These are phyloP conservation scores for Schizopora paradoxa DNA, from an alignment of 1,284 basidiomycete genomes.

Conservation along the genomic window DNA sequence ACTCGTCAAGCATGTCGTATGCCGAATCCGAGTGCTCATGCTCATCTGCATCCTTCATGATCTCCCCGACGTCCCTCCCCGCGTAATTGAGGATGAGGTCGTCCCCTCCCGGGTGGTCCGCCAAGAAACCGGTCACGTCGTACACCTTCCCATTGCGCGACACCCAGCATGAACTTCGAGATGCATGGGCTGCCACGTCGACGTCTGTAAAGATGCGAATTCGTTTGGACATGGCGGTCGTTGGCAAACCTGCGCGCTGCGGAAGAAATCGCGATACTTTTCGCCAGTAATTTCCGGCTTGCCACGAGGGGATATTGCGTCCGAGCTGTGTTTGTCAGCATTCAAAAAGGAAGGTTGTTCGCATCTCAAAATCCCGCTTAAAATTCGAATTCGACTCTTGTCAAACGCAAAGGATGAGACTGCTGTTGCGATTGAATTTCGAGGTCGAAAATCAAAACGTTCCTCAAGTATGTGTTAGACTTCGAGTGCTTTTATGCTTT, in stretches of 20 bases:
- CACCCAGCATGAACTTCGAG: slow-evolving; percentile 67
- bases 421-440: too few relatives aligned
- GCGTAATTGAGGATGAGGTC: slow-evolving; percentile 77
- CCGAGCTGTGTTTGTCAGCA: too few relatives aligned
- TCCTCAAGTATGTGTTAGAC: too few relatives aligned
- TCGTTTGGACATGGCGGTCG: slow-evolving; percentile 45
- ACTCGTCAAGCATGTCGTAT: slow-evolving; percentile 90
- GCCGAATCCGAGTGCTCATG: slow-evolving; percentile 94
- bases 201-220: slow-evolving; percentile 66
- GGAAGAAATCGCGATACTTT: not conserved
- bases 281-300: too few relatives aligned
- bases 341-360: too few relatives aligned
- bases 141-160: slow-evolving; percentile 70
- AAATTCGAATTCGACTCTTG: too few relatives aligned
- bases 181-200: slow-evolving; percentile 61
- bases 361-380: too few relatives aligned
- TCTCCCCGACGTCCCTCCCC: slow-evolving; percentile 75
- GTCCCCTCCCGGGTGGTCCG: slow-evolving; percentile 85
- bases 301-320: too few relatives aligned
- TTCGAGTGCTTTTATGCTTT: too few relatives aligned
- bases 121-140: slow-evolving; percentile 69
- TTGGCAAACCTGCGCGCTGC: too few relatives aligned
- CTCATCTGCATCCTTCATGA: slow-evolving; percentile 81
- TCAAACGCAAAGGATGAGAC: too few relatives aligned
- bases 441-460: too few relatives aligned